A percentile compares a stretch with the other conserved stretches of the same genome.
Conservation (phyloP, 2,329 filamentous ascomycete species). For the Clarireedia paspali region DNA sequence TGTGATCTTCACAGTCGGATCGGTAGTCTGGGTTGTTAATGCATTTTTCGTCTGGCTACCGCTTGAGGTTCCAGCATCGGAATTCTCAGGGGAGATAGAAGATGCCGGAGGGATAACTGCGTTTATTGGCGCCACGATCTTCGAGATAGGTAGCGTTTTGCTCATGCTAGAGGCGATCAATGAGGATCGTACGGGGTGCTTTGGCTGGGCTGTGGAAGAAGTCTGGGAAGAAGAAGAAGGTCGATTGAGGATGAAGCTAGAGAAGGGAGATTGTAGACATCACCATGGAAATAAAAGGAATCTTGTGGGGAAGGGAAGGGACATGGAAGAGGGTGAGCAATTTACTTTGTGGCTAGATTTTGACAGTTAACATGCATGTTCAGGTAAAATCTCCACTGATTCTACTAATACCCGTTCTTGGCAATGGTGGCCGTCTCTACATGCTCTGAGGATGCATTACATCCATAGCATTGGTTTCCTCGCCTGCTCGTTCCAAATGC, state of each 20-base stretch:
- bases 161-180: slow-evolving; percentile 64
- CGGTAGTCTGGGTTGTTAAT: slow-evolving; percentile 49
- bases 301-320: slow-evolving; percentile 29
- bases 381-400: not conserved
- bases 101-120: slow-evolving; percentile 54
- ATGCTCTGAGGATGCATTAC: slow-evolving; percentile 52
- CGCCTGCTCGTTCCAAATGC: slow-evolving; percentile 47
- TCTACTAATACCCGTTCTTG: slow-evolving; percentile 30
- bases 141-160: slow-evolving; percentile 55
- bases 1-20: slow-evolving; percentile 45
- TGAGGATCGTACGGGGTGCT: slow-evolving; percentile 55
- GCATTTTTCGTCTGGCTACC: slow-evolving; percentile 59
- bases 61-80: slow-evolving; percentile 40
- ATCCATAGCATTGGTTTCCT: slow-evolving; percentile 55
- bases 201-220: slow-evolving; percentile 59
- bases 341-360: not conserved
- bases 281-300: slow-evolving; percentile 35
- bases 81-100: slow-evolving; percentile 45
- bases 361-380: not conserved
- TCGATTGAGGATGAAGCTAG: slow-evolving; percentile 17
- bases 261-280: slow-evolving; percentile 30
- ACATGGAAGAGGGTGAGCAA: not conserved
- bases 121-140: slow-evolving; percentile 60
- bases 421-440: slow-evolving; percentile 51
- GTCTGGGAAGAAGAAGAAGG: slow-evolving; percentile 31